These are phyloP conservation scores for Sarcodon sp. DNA, from an alignment of 768 basidiomycete species.

Conservation along the genomic window DNA sequence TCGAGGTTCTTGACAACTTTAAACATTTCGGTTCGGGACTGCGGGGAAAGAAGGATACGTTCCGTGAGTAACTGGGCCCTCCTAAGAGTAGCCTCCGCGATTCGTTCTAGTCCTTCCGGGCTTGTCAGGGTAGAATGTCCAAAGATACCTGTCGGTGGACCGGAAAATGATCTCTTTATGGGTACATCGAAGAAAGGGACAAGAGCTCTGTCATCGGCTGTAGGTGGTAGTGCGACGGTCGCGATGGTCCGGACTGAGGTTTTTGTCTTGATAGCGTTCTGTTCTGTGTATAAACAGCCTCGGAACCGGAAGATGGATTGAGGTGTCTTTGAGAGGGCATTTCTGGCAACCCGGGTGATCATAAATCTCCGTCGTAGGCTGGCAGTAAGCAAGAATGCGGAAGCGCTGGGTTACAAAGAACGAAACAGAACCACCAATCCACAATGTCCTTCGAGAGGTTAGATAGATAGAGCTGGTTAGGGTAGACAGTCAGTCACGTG, in stretches of 20 bases:
- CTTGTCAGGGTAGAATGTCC: constrained; percentile 60
- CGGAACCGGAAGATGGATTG: constrained; percentile 25
- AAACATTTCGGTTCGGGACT: constrained; percentile 62
- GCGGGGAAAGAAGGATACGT: constrained; percentile 63
- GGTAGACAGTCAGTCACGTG: no score
- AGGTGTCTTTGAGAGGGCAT: constrained; percentile 25
- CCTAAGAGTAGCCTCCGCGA: constrained; percentile 69
- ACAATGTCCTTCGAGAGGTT: no score
- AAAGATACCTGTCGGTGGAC: constrained; percentile 70
- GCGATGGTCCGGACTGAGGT: constrained; percentile 15
- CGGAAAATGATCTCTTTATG: constrained; percentile 28
- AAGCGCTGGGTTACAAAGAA: no score
- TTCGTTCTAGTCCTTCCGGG: constrained; percentile 53
- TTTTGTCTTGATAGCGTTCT: constrained; percentile 4
- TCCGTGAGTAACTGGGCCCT: constrained; percentile 77
- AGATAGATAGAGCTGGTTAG: no score
- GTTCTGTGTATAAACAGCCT: constrained; percentile 26
- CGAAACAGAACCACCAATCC: no score
- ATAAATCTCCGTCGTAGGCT: constrained; percentile 12
- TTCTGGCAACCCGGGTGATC: constrained; percentile 24
- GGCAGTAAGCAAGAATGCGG: background rate
- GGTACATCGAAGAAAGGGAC: constrained; percentile 60
- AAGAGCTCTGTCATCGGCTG: constrained; percentile 53
- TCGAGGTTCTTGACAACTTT: constrained; percentile 94
- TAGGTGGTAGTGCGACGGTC: constrained; percentile 39